Base-by-base conservation (phyloP, 2,329 filamentous ascomycete genomes). In the Colletotrichum chlorophyti region DNA sequence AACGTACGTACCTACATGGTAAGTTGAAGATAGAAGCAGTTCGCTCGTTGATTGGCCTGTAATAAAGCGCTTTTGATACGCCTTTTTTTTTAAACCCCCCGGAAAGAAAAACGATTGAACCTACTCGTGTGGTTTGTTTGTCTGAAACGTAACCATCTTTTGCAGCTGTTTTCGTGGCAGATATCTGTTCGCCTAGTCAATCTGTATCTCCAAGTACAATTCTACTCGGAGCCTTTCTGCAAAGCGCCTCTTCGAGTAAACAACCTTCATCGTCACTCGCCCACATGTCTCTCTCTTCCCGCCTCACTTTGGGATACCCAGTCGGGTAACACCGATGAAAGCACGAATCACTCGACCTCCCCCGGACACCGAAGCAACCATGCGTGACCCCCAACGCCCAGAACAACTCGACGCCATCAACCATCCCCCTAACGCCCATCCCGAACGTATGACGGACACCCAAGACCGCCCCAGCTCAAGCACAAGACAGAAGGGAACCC, bases 371-470 rank as follows among this genome's bases (percentile, higher is more conserved):
- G 14, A 21, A 47, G n/a, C 12, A 19, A 27, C 15, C 37, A 19
- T 51, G 37, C 34, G 21, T 31, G 26, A 31, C 34, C 21, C 27
- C 27, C 35, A 6, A 14, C 27, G 24, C 37, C 11, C 35, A 26
- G 24, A n/a, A 35, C 29, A 11, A 45, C 21, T n/a, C n/a, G n/a
- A 19, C n/a, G 14, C 35, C 14, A 10, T 29, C 38, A 6, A 35
- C 17, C 26, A n/a, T 29, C 23, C 32, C 32, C 41, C n/a, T 42
- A 41, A 59, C 37, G 43, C 55, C 55, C 43, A 54, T 59, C 55
- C 50, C 37, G 55, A 59, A 43, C 43, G 51, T 54, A 45, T 38
- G 37, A 37, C 51, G 45, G 27, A 37, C 49, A 59, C 19, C 43
- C 37, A 45, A 55, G 24, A 43, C 55, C 55, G 55, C 37, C 51